Conservation (phyloP, 1,284 basidiomycete genomes). For the Chalciporus sp. region DNA sequence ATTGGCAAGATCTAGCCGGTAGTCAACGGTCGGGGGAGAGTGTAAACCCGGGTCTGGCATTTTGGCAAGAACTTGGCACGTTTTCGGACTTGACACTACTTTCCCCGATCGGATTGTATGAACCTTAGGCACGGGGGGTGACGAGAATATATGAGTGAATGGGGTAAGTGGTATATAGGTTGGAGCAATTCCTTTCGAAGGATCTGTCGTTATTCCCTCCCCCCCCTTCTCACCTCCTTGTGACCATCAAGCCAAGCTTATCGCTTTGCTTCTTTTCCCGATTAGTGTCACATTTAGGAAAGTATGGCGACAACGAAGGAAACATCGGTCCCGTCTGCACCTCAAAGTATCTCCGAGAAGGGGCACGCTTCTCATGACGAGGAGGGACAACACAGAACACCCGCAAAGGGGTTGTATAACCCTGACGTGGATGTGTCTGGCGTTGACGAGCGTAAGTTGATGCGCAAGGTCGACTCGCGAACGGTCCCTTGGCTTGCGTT, state of each 20-base stretch:
- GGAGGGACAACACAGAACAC: neutral
- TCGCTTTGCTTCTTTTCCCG: neutral
- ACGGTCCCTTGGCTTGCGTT: conserved; percentile 72
- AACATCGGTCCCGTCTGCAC: neutral
- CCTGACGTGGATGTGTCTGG: conserved; percentile 53
- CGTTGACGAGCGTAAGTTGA: conserved; percentile 62
- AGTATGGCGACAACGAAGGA: conserved; percentile 2
- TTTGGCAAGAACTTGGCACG: neutral
- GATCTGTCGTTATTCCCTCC: neutral
- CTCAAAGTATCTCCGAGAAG: conserved; percentile 20
- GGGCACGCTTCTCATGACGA: conserved; percentile 8
- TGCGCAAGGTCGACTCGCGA: conserved; percentile 66
- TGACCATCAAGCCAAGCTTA: neutral
- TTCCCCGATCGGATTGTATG: too few relatives aligned
- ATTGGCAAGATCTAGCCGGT: too few relatives aligned
- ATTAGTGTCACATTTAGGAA: neutral
- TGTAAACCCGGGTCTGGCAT: too few relatives aligned
- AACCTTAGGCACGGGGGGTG: neutral
- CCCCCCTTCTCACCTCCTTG: neutral
- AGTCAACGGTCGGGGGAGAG: too few relatives aligned
- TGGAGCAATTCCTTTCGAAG: neutral
- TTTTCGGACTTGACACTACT: too few relatives aligned
- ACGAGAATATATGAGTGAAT: neutral
- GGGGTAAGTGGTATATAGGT: conserved; percentile 3
- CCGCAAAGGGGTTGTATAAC: conserved; percentile 42